Conservation (phyloP, 495 filamentous ascomycete genomes). For the Penicillium salamii region DNA sequence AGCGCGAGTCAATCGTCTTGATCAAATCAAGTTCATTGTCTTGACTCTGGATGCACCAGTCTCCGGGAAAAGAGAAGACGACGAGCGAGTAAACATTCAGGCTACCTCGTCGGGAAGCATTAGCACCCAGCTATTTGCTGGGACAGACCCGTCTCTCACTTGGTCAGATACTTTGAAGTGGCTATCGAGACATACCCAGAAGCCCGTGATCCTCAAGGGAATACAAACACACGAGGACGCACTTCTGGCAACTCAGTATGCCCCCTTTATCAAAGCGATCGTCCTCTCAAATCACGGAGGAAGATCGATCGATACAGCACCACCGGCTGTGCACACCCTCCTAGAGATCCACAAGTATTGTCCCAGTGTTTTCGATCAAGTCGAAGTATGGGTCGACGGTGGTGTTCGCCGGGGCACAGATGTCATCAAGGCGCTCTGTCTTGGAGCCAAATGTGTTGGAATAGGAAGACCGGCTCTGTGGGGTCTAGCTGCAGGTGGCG, state of each 20-base stretch:
- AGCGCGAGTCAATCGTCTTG: slow-evolving; percentile 34
- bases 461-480: slow-evolving; percentile 48
- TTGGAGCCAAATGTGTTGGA: slow-evolving; percentile 61
- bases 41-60: slow-evolving; percentile 85
- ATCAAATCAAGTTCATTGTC: slow-evolving; percentile 53
- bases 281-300: slow-evolving; percentile 70
- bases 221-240: slow-evolving; percentile 62
- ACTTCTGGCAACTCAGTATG: slow-evolving; percentile 48
- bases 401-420: slow-evolving; percentile 62
- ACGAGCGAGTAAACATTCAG: slow-evolving; percentile 62
- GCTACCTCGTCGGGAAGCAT: slow-evolving; percentile 39
- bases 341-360: slow-evolving; percentile 61
- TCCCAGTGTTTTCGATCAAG: slow-evolving; percentile 46
- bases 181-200: slow-evolving; percentile 59
- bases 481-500: slow-evolving; percentile 4
- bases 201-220: slow-evolving; percentile 63
- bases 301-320: slow-evolving; percentile 59
- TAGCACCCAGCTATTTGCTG: slow-evolving; percentile 51
- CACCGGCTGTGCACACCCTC: slow-evolving; percentile 55
- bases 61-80: slow-evolving; percentile 81
- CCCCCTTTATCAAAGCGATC: slow-evolving; percentile 54
- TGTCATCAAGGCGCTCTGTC: slow-evolving; percentile 64
- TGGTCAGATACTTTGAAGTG: slow-evolving; percentile 70
- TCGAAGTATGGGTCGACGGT: slow-evolving; percentile 67
- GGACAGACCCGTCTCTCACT: slow-evolving; percentile 63